Conservation (phyloP, 371 early-diverging fungal genomes). For the Gilbertella persicaria region DNA sequence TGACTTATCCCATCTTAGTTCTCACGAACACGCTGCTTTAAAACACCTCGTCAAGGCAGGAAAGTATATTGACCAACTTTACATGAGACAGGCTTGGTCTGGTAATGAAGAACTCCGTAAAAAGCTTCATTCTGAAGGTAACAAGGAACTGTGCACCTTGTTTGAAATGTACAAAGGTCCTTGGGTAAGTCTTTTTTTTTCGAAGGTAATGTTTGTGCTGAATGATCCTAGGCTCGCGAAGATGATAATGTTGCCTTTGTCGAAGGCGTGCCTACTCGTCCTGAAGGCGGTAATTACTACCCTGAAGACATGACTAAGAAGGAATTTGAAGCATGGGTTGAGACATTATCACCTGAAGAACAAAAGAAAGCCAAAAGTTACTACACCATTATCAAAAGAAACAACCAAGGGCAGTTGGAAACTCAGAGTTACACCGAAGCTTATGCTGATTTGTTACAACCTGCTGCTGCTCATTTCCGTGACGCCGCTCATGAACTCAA, state of each 20-base stretch:
- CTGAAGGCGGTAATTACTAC: conserved; percentile 73
- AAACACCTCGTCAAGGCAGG: conserved; percentile 68
- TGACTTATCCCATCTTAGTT: conserved; percentile 60
- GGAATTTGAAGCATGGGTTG: conserved; percentile 68
- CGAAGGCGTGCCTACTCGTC: conserved; percentile 59
- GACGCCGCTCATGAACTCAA: conserved; percentile 66
- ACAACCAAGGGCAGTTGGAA: conserved; percentile 35
- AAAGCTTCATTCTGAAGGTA: conserved; percentile 42
- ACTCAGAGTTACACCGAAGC: conserved; percentile 60
- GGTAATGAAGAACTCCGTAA: conserved; percentile 63
- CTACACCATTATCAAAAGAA: conserved; percentile 63
- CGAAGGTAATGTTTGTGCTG: neutral
- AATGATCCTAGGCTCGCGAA: conserved; percentile 17
- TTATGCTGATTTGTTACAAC: conserved; percentile 64
- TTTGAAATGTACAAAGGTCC: conserved; percentile 77
- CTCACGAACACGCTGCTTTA: conserved; percentile 65
- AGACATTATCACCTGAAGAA: conserved; percentile 48
- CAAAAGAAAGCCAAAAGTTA: conserved; percentile 66
- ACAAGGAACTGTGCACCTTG: conserved; percentile 44
- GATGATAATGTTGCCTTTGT: conserved; percentile 64
- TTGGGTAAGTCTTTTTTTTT: conserved; percentile 52
- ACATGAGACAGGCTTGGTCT: conserved; percentile 74
- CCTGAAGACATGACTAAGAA: conserved; percentile 75
- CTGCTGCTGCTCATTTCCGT: conserved; percentile 57
- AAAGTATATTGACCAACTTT: conserved; percentile 64